Base-by-base conservation (phyloP, 1,139 yeast species). In the Nakaseomyces delphensis region DNA sequence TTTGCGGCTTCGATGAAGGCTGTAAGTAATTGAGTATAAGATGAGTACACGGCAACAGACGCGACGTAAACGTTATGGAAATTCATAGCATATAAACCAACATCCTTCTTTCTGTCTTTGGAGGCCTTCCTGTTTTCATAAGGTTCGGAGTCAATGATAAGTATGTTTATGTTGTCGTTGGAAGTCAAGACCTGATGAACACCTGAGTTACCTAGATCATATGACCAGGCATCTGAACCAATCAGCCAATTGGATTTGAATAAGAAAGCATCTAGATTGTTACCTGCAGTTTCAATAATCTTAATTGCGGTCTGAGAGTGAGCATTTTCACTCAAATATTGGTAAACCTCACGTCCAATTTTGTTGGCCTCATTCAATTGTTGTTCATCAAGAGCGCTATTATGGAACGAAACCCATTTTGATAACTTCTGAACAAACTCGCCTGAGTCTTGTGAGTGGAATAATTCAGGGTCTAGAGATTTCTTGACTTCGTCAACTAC, bases 211-310 rank as follows among this genome's bases (percentile, higher is more conserved):
- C 97, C 97, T 53, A 85, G 69, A 67, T 89, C 97, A 60, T 82
- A 87, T 16, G 96, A 76, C 97, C 98, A 89, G 27, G 94, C 78
- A 64, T 89, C 97, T 7, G 96, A 86, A 19, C 96, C 96, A 48
- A 91, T 71, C 48, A 89, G 69, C 98, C 98, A 89, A 47, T 77
- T 73, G 20, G 83, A 70, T 42, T 69, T 68, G 60, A 62, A 56
- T 50, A 81, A 71, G 49, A 67, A 70, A 3, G 68, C 65, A 47
- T 73, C 66, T 37, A 67, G 64, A 3, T 66, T 62, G 38, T 82
- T 67, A 11, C 83, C 66, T 10, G 67, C 60, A 39, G 66, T 53
- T 20, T 23, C 19, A 4, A 83, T 69, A 14, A 67, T 54, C 11
- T 68, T 65, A 2, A 70, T 57, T 3, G 62, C 57, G 47, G 52